Evolutionary conservation across 306 rosid species (phyloP), one percentile per base, ranked within the genome.

Genomic region (Vigna reflexopilosa): DNA sequence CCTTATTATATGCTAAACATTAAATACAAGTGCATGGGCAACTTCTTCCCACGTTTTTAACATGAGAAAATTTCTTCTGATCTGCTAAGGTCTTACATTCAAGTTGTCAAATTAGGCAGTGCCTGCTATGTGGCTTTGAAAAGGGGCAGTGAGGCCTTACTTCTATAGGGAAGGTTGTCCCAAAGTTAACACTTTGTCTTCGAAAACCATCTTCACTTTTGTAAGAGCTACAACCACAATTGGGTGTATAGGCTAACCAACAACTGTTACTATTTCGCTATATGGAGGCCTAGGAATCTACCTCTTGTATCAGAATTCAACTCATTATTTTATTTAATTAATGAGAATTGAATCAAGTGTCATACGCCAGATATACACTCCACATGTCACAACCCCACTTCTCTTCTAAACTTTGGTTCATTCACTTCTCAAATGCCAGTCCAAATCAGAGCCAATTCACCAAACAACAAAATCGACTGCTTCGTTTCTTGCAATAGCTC

Each of bases 391-490:
- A 54, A 76, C 62, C 42, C 59, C 1, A 26, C 24, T 84, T 47
- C 14, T 64, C 3, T 30, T 63, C 69, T 63, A 34, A 71, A 71
- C 20, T 80, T 61, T 56, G 82, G 81, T 83, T 66, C 86, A 57
- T 72, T 77, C 72, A 66, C 45, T 77, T 67, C 71, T 65, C 83
- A 72, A 65, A 58, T 72, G 32, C 6, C 72, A 45, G 75, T 82
- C 86, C 82, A 72, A 42, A 71, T 65, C 82, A 77, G 22, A 55
- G 64, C 50, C 81, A 76, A 82, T 58, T 34, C n/a, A 73, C 42
- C 67, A 66, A 72, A 67, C 45, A 30, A 67, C 76, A 68, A 17
- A 66, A 32, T 36, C 17, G 52, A 45, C 32, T 63, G 78, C 52
- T 16, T 70, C 30, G 12, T 44, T 51, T 3, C 15, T 9, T 32